Conservation (phyloP, 2,329 filamentous ascomycete species). For the Calycina herbarum region DNA sequence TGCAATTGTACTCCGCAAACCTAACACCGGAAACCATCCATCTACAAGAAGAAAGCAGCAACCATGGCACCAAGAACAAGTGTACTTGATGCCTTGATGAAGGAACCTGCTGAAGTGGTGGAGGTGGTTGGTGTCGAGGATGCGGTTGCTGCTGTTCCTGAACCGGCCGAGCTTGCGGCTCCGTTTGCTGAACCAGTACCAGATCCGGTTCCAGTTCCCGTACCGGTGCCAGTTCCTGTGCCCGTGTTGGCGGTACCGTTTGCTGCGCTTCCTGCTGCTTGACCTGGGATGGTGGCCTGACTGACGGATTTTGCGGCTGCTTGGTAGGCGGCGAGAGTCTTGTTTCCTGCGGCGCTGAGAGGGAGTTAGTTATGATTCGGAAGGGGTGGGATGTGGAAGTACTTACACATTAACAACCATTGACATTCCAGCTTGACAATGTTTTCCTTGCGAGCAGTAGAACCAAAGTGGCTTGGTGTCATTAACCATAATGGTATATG, state of each 20-base stretch:
- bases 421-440: slow-evolving; percentile 59
- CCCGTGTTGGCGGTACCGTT: slow-evolving; percentile 20
- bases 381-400: slow-evolving; percentile 10
- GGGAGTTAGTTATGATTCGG: slow-evolving; percentile 15
- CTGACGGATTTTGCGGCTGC: slow-evolving; percentile 40
- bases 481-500: slow-evolving; percentile 71
- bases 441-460: slow-evolving; percentile 72
- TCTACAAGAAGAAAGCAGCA: slow-evolving; percentile 13
- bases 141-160: slow-evolving; percentile 7
- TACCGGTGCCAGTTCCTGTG: slow-evolving; percentile 12
- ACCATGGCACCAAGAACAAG: slow-evolving; percentile 20
- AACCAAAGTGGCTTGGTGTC: slow-evolving; percentile 73
- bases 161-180: slow-evolving; percentile 2
- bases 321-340: slow-evolving; percentile 33
- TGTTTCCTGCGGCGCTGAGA: slow-evolving; percentile 6
- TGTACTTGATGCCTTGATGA: background rate
- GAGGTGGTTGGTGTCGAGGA: background rate
- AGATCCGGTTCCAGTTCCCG: background rate
- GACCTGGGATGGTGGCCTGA: slow-evolving; percentile 44
- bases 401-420: slow-evolving; percentile 44
- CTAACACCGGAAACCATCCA: slow-evolving; percentile 42
- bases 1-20: background rate
- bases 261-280: background rate
- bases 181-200: background rate
- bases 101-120: background rate